Evolutionary conservation across 2,329 filamentous ascomycete species (phyloP).

Genomic region (Microcera coccophila): DNA sequence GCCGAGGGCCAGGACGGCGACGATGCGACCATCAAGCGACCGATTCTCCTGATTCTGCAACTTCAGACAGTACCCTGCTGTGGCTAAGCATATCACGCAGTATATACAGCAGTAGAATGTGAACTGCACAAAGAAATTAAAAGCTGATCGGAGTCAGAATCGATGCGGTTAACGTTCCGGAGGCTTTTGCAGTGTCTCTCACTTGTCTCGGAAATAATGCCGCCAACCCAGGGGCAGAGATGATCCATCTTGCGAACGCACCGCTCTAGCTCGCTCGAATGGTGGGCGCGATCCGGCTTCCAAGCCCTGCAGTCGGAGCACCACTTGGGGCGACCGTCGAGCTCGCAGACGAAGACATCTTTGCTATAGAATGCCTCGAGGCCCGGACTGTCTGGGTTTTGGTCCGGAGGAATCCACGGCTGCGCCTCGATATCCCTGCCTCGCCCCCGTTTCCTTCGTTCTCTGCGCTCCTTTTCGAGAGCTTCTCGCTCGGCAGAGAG

Average conservation of each 20-base stretch:
- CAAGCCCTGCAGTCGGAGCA: conserved; percentile 80
- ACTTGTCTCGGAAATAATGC: conserved; percentile 80
- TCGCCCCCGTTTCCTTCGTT: conserved; percentile 13
- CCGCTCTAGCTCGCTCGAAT: conserved; percentile 75
- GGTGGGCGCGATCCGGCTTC: conserved; percentile 85
- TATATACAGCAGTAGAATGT: conserved; percentile 68
- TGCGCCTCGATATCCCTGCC: conserved; percentile 27
- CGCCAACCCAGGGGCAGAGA: conserved; percentile 95
- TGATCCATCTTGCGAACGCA: conserved; percentile 93
- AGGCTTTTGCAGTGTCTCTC: conserved; percentile 28
- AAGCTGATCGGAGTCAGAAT: conserved; percentile 44
- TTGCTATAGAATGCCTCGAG: conserved; percentile 76
- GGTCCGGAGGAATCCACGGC: conserved; percentile 39
- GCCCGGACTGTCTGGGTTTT: conserved; percentile 59
- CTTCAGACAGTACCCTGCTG: conserved; percentile 60
- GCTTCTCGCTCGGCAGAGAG: conserved; percentile 41
- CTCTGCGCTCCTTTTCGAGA: conserved; percentile 29
- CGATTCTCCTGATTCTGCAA: conserved; percentile 45
- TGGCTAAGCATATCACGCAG: conserved; percentile 60
- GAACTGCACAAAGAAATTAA: conserved; percentile 93
- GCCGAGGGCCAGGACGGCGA: conserved; percentile 63
- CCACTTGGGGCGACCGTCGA: conserved; percentile 79
- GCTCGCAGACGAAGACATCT: conserved; percentile 79
- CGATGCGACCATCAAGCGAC: conserved; percentile 54
- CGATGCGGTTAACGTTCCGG: background rate